Base-by-base conservation (phyloP, 495 filamentous ascomycete genomes). In the Copromyces sp. region DNA sequence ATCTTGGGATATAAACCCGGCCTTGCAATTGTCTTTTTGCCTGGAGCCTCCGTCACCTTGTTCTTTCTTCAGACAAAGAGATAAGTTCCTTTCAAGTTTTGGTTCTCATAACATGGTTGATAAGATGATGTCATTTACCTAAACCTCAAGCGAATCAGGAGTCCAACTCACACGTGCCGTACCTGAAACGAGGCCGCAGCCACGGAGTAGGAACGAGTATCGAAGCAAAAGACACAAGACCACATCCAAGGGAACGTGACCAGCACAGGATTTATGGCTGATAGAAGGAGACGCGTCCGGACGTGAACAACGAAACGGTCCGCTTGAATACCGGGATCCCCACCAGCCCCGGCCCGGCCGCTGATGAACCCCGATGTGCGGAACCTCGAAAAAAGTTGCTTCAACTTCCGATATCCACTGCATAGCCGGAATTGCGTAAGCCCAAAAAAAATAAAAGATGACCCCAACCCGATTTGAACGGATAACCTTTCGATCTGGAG, bases 401-500 rank as follows among this genome's bases (percentile, higher is more conserved):
- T 16, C 6, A 61, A 61, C 11, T 35, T 16, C 12, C 53, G 12
- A 61, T 14, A 35, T 61, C 12, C 53, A 61, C 53, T 61, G 24
- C 9, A 11, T 9, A 53, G n/a, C 9, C n/a, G 20, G 20, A 20
- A 59, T 29, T 29, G 20, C 6, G 12, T 29, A 1, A 2, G 5
- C 12, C 5, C 3, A 59, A 29, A 59, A 29, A 59, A 32, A 29
- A 44, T 12, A 0, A 5, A 53, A 53, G 9, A 20, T 61, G 53
- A 61, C 53, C 53, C 45, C 45, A 53, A 47, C 44, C 44, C 44
- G 44, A 47, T 47, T 47, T 47, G 44, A 47, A 81, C 80, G 76
- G 81, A 82, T 76, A 83, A 82, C 81, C 81, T 83, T 83, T 80
- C 77, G 80, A 79, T 83, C 81, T 83, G 81, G 81, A 82, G 78